A percentile compares a stretch with the other conserved stretches of the same genome.
phyloP scores from a whole-genome alignment of 2,329 filamentous ascomycete species.

The Penicillium sp. region DNA sequence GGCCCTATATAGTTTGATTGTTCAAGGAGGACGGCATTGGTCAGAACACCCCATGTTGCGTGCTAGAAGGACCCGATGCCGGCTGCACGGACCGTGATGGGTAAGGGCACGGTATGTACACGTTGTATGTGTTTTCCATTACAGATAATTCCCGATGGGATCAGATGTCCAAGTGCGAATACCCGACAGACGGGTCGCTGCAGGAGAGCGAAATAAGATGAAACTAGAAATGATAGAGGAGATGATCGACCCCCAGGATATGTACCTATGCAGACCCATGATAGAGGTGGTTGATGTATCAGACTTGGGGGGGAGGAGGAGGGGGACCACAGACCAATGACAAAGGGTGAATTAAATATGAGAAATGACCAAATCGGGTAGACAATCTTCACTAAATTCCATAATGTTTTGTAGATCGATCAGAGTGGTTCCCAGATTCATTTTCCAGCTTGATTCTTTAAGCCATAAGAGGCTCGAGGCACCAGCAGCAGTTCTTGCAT shows the following conservation, averaged over 20 bases:
- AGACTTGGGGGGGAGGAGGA: slow-evolving; percentile 24
- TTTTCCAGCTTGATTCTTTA: slow-evolving; percentile 1
- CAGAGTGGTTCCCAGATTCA: slow-evolving; percentile 13
- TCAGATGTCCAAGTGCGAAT: slow-evolving; percentile 35
- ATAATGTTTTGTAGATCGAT: slow-evolving; percentile 22
- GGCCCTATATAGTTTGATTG: slow-evolving; percentile 25
- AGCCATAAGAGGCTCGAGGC: slow-evolving; percentile 21
- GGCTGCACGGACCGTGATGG: slow-evolving; percentile 28
- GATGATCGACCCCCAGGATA: slow-evolving; percentile 33
- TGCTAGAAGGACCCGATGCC: slow-evolving; percentile 24
- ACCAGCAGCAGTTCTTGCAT: slow-evolving; percentile 28
- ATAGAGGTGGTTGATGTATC: slow-evolving; percentile 31
- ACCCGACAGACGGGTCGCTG: slow-evolving; percentile 35
- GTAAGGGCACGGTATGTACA: slow-evolving; percentile 18
- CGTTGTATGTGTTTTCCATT: slow-evolving; percentile 23
- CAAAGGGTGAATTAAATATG: not conserved
- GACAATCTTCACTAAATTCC: slow-evolving; percentile 15
- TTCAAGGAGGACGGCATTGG: slow-evolving; percentile 32
- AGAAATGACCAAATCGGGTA: slow-evolving; percentile 11
- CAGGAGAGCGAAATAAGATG: slow-evolving; percentile 38
- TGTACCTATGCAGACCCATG: slow-evolving; percentile 38
- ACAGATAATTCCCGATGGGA: slow-evolving; percentile 28
- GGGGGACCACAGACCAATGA: slow-evolving; percentile 30
- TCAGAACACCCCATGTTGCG: slow-evolving; percentile 30
- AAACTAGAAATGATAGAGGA: slow-evolving; percentile 36